Evolutionary conservation across 345 rosid genomes (phyloP), one percentile per base, ranked within the genome.

Genomic region (Cardiospermum halicacabum): DNA sequence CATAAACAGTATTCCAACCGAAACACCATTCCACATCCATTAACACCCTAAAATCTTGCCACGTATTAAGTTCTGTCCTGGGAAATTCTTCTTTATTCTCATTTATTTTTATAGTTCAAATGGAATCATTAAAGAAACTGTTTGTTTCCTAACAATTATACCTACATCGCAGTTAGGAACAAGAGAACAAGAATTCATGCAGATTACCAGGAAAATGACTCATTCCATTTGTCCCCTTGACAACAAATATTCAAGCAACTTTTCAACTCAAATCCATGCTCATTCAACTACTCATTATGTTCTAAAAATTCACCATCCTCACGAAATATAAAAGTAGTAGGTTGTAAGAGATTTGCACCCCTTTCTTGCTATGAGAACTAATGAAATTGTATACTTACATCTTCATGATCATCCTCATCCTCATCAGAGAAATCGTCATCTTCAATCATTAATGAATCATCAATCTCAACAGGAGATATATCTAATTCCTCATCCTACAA

Each of bases 361-460:
- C 31, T 31, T 22, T 45, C n/a, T 13, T 56, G 62, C 30, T 55
- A 57, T 40, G 21, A 11, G 28, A n/a, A 45, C 25, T 13, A 34
- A 8, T 0, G 26, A 42, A 0, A 16, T 43, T 42, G 59, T 51
- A 80, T 39, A 27, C 96, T 77, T 86, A 89, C 99, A 74, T 89
- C 99, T 67, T 91, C 96, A 61, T 91, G 86, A 62, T 94, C 98
- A 48, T 84, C 96, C 57, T 91, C 96, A 10, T 91, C 99, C 53
- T 95, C 98, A 58, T 87, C 96, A 58, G 98, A 95, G 55, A 95
- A 80, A 71, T 89, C 99, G 64, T 91, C 99, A 78, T 91, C 99
- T 81, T 94, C 99, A 69, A 95, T 91, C 76, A 95, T 89, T 80
- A 91, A 81, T 27, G 96, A 89, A 70, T 95, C 98, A 64, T 95